A percentile compares a stretch with the other conserved stretches of the same genome.
Evolutionary conservation across 2,329 filamentous ascomycete genomes (phyloP).

Genomic region (Emmonsiellopsis sp.): DNA sequence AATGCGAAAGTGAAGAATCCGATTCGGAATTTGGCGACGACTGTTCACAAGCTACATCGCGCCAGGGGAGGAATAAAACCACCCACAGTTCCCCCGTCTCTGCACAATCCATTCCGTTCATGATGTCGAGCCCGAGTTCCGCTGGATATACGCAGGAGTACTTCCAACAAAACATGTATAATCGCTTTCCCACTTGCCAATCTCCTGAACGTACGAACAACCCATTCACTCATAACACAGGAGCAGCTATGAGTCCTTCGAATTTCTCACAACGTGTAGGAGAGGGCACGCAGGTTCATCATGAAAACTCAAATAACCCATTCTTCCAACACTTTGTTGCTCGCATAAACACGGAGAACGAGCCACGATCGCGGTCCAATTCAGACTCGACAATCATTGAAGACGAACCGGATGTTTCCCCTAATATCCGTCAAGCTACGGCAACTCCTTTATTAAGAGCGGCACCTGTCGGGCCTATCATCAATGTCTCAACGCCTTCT

Average conservation of each 20-base stretch:
- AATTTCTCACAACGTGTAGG: background rate
- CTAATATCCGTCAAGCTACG: constrained; percentile 21
- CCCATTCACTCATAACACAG: constrained; percentile 22
- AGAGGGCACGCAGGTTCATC: background rate
- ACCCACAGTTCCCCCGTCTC: constrained; percentile 10
- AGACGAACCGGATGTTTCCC: constrained; percentile 21
- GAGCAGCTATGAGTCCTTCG: constrained; percentile 5
- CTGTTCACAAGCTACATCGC: background rate
- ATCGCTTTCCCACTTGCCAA: background rate
- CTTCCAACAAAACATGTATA: constrained; percentile 5
- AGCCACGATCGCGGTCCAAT: constrained; percentile 10
- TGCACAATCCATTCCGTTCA: constrained; percentile 11
- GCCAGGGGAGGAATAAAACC: constrained; percentile 3
- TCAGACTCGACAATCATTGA: constrained; percentile 21
- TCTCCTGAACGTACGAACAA: constrained; percentile 39
- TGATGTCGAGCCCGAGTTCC: constrained; percentile 10
- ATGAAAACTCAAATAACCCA: constrained; percentile 12
- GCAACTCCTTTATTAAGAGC: constrained; percentile 18
- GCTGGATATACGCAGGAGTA: constrained; percentile 18
- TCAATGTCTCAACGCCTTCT: background rate
- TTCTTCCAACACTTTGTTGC: constrained; percentile 16
- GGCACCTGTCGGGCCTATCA: constrained; percentile 4
- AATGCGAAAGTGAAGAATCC: background rate
- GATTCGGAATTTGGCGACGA: background rate
- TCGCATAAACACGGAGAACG: constrained; percentile 8